Evolutionary conservation across 805 yeast genomes (phyloP).

Genomic region (Jamesozyma piceae): DNA sequence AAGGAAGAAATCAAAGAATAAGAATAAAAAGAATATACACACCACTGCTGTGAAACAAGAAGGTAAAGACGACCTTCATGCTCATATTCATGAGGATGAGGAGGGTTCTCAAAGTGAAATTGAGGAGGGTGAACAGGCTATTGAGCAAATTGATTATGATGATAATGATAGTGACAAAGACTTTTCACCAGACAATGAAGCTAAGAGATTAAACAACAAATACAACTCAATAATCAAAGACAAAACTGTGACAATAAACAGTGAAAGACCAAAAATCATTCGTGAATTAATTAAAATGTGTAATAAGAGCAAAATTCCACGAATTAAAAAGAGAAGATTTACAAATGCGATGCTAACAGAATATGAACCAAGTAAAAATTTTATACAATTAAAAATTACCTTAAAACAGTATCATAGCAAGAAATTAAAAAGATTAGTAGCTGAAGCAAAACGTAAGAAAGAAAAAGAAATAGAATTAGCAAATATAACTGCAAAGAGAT

Average conservation of each 20-base stretch:
- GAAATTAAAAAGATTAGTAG: conserved; percentile 22
- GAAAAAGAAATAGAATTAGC: conserved; percentile 13
- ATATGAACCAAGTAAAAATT: conserved; percentile 11
- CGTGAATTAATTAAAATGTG: conserved; percentile 25
- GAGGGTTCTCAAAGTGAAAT: conserved; percentile 4
- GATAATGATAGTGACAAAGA: conserved; percentile 14
- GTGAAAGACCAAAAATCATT: conserved; percentile 21
- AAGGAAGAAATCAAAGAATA: conserved; percentile 4
- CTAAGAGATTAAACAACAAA: conserved; percentile 2
- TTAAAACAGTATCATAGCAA: conserved; percentile 29
- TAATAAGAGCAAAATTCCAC: conserved; percentile 22
- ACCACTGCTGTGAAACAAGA: conserved; percentile 3
- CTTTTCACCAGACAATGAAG: conserved; percentile 15
- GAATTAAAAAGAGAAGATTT: conserved; percentile 27
- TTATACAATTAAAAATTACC: conserved; percentile 19
- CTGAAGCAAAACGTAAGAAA: conserved; percentile 23
- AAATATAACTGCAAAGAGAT: not conserved
- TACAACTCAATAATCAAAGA: conserved; percentile 3
- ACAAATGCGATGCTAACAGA: conserved; percentile 26
- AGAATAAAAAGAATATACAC: conserved; percentile 3
- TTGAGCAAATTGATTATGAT: conserved; percentile 1
- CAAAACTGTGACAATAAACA: conserved; percentile 18
- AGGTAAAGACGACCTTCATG: conserved; percentile 8
- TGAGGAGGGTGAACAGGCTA: conserved; percentile 4
- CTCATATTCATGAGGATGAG: conserved; percentile 6